Percentiles rank a stretch among this genome's conserved stretches.
phyloP scores from a whole-genome alignment of 1,284 basidiomycete species.

The Papiliotrema nemorosa region DNA sequence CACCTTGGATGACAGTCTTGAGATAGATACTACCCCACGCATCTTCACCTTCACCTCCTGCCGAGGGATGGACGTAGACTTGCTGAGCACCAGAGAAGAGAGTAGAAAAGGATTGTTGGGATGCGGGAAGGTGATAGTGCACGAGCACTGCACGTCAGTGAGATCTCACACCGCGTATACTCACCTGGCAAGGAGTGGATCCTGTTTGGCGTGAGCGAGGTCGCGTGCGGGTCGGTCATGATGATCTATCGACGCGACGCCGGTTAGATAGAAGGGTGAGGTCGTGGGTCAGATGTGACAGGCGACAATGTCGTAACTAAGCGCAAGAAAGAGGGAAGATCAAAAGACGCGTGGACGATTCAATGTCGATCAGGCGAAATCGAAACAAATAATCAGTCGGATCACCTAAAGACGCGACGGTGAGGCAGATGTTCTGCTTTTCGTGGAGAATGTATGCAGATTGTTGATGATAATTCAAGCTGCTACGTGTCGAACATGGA shows the following conservation, averaged over 20 bases:
- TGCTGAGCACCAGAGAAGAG: slow-evolving; percentile 35
- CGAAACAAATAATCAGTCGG: no score
- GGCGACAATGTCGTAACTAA: no score
- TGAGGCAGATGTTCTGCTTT: no score
- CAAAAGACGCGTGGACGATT: neutral
- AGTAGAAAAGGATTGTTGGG: slow-evolving; percentile 36
- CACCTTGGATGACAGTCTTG: slow-evolving; percentile 43
- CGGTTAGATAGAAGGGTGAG: no score
- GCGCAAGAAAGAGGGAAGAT: no score
- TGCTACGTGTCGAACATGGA: no score
- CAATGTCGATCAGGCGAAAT: neutral
- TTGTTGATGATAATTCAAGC: no score
- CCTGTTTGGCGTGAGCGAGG: slow-evolving; percentile 35
- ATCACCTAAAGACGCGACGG: no score
- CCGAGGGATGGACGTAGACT: slow-evolving; percentile 43
- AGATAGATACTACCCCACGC: slow-evolving; percentile 45
- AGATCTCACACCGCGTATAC: slow-evolving; percentile 5
- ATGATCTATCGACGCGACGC: no score
- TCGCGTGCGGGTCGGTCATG: slow-evolving; percentile 3
- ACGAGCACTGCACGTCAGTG: slow-evolving; percentile 29
- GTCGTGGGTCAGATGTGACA: no score
- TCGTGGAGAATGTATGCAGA: no score
- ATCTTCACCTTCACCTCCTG: slow-evolving; percentile 28
- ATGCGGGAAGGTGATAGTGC: slow-evolving; percentile 38
- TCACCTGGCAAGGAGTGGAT: slow-evolving; percentile 44